These are phyloP conservation scores for Cadophora sp. DNA, from an alignment of 2,329 filamentous ascomycete species.

Conservation along the genomic window DNA sequence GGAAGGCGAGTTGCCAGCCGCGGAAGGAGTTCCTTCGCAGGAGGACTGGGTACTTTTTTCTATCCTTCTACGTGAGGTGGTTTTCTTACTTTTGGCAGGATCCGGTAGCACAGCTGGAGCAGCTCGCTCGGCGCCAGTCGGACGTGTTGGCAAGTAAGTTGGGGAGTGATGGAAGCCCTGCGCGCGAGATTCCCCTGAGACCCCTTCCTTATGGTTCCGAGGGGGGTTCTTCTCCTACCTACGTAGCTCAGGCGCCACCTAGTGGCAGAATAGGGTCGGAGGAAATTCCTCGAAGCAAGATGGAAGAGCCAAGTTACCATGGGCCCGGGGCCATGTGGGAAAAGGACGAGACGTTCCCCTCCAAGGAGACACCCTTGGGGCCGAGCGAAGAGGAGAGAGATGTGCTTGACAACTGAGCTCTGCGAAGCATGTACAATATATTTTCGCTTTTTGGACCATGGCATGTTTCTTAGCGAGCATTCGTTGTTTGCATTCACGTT, in stretches of 20 bases:
- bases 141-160: conserved; percentile 64
- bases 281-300: conserved; percentile 38
- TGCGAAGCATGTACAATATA: conserved; percentile 32
- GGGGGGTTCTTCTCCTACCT: conserved; percentile 52
- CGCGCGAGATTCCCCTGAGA: conserved; percentile 54
- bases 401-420: conserved; percentile 38
- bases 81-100: conserved; percentile 63
- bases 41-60: conserved; percentile 89
- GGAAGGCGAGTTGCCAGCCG: conserved; percentile 69
- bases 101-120: conserved; percentile 72
- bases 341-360: conserved; percentile 54
- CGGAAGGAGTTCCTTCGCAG: conserved; percentile 85
- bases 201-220: conserved; percentile 62
- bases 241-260: conserved; percentile 50
- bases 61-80: conserved; percentile 50
- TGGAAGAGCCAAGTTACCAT: conserved; percentile 55
- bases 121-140: conserved; percentile 71
- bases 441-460: conserved; percentile 18
- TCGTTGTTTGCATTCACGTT: conserved; percentile 28
- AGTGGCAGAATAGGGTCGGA: conserved; percentile 22
- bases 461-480: conserved; percentile 20
- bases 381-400: conserved; percentile 45
- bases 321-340: conserved; percentile 60
- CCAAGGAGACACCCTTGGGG: conserved; percentile 47
- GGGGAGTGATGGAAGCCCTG: conserved; percentile 45